phyloP scores from a whole-genome alignment of 2,329 filamentous ascomycete genomes.

The Chrysoporthe puriensis region DNA sequence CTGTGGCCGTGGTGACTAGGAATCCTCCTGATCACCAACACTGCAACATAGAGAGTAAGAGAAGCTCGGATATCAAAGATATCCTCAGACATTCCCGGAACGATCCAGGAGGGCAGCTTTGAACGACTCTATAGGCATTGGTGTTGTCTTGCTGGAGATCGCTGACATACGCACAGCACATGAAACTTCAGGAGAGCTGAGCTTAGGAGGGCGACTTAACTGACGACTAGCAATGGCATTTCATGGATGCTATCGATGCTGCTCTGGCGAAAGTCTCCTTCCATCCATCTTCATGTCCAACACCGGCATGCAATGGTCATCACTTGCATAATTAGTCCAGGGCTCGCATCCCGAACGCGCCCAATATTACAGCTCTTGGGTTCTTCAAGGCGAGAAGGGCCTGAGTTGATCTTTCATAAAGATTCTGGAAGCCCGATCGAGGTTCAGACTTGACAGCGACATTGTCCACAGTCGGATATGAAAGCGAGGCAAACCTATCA shows the following conservation, averaged over 20 bases:
- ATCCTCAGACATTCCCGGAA: slow-evolving; percentile 46
- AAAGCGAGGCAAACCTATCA: slow-evolving; percentile 56
- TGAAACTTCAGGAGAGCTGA: slow-evolving; percentile 44
- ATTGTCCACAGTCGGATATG: slow-evolving; percentile 46
- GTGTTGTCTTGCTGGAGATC: slow-evolving; percentile 44
- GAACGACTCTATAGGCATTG: slow-evolving; percentile 38
- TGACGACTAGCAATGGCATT: slow-evolving; percentile 44
- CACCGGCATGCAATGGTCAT: slow-evolving; percentile 41
- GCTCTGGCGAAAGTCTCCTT: slow-evolving; percentile 55
- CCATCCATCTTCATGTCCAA: slow-evolving; percentile 47
- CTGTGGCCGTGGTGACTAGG: too few species aligned
- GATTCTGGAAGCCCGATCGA: slow-evolving; percentile 56
- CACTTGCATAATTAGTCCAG: slow-evolving; percentile 52
- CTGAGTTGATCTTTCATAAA: slow-evolving; percentile 57
- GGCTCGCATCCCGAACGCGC: slow-evolving; percentile 57
- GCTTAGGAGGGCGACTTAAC: slow-evolving; percentile 42
- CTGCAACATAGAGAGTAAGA: too few species aligned
- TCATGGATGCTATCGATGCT: slow-evolving; percentile 57
- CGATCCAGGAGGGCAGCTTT: slow-evolving; percentile 32
- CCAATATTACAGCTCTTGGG: slow-evolving; percentile 55
- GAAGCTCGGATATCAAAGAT: slow-evolving; percentile 36
- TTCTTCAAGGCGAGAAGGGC: slow-evolving; percentile 56
- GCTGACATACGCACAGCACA: slow-evolving; percentile 49
- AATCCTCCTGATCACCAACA: too few species aligned
- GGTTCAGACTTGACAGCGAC: slow-evolving; percentile 54